Evolutionary conservation across 768 basidiomycete genomes (phyloP).

Genomic region (Termitomyces sp.): DNA sequence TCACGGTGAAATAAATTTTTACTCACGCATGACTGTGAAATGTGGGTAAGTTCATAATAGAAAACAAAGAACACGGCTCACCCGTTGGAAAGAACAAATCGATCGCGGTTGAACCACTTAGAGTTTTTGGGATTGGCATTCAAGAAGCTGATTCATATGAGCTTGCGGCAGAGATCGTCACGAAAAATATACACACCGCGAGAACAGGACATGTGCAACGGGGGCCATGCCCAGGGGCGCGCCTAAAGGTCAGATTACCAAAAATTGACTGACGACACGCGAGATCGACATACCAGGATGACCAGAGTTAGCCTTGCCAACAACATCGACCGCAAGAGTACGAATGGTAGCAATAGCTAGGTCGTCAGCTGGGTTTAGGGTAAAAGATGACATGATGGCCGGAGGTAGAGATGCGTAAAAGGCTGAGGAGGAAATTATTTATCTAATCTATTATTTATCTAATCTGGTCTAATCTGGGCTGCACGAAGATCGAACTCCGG

Average conservation of each 20-base stretch:
- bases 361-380: constrained; percentile 45
- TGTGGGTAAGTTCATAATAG: constrained; percentile 12
- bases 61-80: constrained; percentile 33
- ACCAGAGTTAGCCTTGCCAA: constrained; percentile 89
- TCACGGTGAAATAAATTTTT: background rate
- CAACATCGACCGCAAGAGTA: constrained; percentile 71
- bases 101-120: constrained; percentile 95
- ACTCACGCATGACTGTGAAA: constrained; percentile 70
- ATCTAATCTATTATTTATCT: constrained; percentile 20
- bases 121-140: constrained; percentile 86
- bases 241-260: constrained; percentile 39
- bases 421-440: constrained; percentile 13
- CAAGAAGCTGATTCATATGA: constrained; percentile 56
- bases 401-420: constrained; percentile 19
- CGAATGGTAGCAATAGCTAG: constrained; percentile 70
- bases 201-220: constrained; percentile 75
- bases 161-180: background rate
- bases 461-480: constrained; percentile 10
- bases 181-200: constrained; percentile 43
- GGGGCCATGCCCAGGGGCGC: constrained; percentile 96
- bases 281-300: constrained; percentile 63
- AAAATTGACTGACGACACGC: constrained; percentile 5
- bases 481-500: constrained; percentile 12
- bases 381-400: constrained; percentile 41
- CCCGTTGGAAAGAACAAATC: constrained; percentile 96